phyloP scores from a whole-genome alignment of 2,329 filamentous ascomycete species.

The Paecilomyces niveus region DNA sequence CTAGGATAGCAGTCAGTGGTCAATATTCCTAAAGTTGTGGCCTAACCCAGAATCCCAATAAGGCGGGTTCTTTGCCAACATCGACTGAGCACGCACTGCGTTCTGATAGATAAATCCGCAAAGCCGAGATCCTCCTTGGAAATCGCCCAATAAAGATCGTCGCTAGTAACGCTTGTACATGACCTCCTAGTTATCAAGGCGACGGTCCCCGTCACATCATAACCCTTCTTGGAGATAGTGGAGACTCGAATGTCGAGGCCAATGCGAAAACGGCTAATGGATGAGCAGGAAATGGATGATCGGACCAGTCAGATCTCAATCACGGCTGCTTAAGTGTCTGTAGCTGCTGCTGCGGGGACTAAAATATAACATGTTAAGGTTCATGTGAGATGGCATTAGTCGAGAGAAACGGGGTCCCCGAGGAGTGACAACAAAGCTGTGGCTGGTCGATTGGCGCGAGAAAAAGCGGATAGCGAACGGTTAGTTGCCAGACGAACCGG shows the following conservation, averaged over 20 bases:
- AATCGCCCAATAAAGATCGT: not conserved
- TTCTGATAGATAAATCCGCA: too few relatives aligned
- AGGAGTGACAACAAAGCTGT: not conserved
- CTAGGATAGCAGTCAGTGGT: too few relatives aligned
- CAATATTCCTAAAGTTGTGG: too few relatives aligned
- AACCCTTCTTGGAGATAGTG: not conserved
- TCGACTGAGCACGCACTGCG: too few relatives aligned
- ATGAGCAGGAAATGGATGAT: not conserved
- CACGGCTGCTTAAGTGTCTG: too few relatives aligned
- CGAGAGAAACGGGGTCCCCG: not conserved
- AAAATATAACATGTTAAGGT: not conserved
- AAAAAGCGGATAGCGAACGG: not conserved
- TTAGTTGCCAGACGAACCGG: not conserved
- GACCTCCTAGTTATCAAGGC: not conserved
- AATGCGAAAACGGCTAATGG: not conserved
- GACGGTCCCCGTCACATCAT: not conserved
- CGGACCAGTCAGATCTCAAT: not conserved
- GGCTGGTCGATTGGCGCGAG: not conserved
- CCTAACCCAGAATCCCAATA: not conserved
- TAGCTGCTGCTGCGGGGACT: not conserved
- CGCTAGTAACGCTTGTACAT: not conserved
- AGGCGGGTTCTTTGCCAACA: not conserved
- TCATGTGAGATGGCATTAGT: not conserved
- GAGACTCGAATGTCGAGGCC: not conserved
- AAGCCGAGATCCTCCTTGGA: not conserved